phyloP scores from a whole-genome alignment of 192 early-diverging fungal species.

The Glomus cerebriforme region DNA sequence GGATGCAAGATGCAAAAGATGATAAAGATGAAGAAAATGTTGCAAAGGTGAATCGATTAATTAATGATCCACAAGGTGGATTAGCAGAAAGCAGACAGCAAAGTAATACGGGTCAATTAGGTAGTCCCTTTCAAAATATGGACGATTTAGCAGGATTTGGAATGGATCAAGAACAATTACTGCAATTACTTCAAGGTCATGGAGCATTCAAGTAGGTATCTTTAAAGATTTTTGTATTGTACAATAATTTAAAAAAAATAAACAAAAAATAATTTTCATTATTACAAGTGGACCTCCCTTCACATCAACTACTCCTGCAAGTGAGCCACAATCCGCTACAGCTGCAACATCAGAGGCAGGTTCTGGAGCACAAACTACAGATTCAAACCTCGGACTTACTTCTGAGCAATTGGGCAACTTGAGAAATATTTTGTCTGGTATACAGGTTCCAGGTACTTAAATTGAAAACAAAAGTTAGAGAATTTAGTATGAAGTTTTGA shows the following conservation, averaged over 20 bases:
- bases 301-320: slow-evolving; percentile 26
- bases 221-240: neutral
- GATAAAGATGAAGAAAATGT: slow-evolving; percentile 62
- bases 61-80: slow-evolving; percentile 44
- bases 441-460: slow-evolving; percentile 44
- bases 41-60: slow-evolving; percentile 56
- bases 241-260: neutral
- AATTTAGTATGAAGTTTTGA: no score
- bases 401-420: slow-evolving; percentile 48
- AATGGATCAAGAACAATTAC: slow-evolving; percentile 28
- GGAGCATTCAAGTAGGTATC: slow-evolving; percentile 21
- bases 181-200: slow-evolving; percentile 27
- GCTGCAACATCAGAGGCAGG: slow-evolving; percentile 12
- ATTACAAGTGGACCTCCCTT: neutral
- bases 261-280: neutral
- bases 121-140: slow-evolving; percentile 22
- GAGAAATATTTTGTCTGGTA: slow-evolving; percentile 47
- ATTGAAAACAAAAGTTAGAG: neutral
- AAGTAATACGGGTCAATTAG: neutral
- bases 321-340: slow-evolving; percentile 27
- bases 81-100: slow-evolving; percentile 30
- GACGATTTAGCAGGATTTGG: slow-evolving; percentile 26
- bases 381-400: slow-evolving; percentile 29
- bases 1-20: slow-evolving; percentile 74
- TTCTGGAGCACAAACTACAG: slow-evolving; percentile 18